Conservation (phyloP, 345 rosid species). For the Populus euphratica region DNA sequence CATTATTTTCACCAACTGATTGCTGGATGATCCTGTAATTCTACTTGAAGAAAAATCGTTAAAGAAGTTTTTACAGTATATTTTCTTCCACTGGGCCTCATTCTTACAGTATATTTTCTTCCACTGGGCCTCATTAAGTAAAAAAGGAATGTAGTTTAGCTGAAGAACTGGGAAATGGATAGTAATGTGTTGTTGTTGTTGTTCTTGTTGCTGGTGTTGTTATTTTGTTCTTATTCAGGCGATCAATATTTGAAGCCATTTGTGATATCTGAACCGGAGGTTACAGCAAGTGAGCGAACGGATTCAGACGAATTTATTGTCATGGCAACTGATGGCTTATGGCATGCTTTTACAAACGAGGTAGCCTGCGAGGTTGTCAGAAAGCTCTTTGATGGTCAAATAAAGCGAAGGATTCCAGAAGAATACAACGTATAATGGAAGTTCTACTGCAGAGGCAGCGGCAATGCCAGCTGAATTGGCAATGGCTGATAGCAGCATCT, state of each 20-base stretch:
- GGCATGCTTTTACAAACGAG: constrained; percentile 43
- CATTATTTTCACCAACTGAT: too few species aligned
- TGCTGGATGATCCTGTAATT: too few species aligned
- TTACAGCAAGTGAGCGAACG: constrained; percentile 18
- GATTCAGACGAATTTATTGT: constrained; percentile 29
- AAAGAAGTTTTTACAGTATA: not conserved
- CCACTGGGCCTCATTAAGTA: too few species aligned
- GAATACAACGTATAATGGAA: not conserved
- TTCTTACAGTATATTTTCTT: not conserved
- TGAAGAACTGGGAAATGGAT: too few species aligned
- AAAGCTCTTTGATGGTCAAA: constrained; percentile 13
- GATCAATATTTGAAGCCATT: constrained; percentile 33
- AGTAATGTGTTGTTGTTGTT: too few species aligned
- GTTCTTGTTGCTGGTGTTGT: too few species aligned
- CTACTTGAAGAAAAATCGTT: too few species aligned
- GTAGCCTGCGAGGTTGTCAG: constrained; percentile 31
- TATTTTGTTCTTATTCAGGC: constrained; percentile 15
- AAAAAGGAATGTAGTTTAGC: too few species aligned
- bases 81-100: too few species aligned
- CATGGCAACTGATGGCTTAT: constrained; percentile 37
- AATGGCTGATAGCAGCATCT: constrained; percentile 2
- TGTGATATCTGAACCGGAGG: constrained; percentile 31
- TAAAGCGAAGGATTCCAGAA: constrained; percentile 1
- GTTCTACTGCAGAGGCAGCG: constrained; percentile 22
- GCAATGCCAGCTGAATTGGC: constrained; percentile 35